Evolutionary conservation across 1,284 basidiomycete species (phyloP).

Genomic region (Rhodotorula sp.): DNA sequence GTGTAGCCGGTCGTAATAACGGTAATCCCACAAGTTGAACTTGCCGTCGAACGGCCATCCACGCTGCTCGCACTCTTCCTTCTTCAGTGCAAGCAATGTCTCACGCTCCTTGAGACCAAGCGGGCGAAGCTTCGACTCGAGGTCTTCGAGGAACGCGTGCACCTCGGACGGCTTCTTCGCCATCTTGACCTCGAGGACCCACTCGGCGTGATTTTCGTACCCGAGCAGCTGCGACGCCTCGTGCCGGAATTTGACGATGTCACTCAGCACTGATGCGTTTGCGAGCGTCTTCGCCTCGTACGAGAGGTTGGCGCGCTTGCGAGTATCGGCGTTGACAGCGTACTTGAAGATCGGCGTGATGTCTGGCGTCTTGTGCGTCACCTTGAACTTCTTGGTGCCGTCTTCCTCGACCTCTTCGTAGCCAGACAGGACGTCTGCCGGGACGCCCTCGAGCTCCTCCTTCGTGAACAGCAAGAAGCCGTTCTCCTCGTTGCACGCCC

Average conservation of each 20-base stretch:
- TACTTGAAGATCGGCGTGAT: constrained; percentile 67
- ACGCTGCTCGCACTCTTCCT: constrained; percentile 63
- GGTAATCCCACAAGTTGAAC: constrained; percentile 35
- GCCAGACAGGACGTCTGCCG: constrained; percentile 59
- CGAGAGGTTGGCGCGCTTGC: constrained; percentile 62
- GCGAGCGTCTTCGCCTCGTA: constrained; percentile 65
- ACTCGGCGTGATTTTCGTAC: constrained; percentile 79
- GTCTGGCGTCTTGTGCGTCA: constrained; percentile 71
- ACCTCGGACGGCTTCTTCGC: constrained; percentile 66
- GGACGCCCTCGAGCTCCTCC: constrained; percentile 70
- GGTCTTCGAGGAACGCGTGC: constrained; percentile 65
- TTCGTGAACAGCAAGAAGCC: constrained; percentile 44
- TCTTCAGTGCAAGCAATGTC: constrained; percentile 67
- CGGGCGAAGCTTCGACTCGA: constrained; percentile 69
- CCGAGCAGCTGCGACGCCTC: constrained; percentile 65
- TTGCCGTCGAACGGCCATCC: constrained; percentile 54
- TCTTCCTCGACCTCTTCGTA: constrained; percentile 13
- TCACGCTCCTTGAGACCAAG: constrained; percentile 66
- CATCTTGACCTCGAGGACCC: constrained; percentile 77
- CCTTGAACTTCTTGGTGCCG: constrained; percentile 34
- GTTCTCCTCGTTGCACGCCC: constrained; percentile 83
- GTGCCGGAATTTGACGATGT: constrained; percentile 63
- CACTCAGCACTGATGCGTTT: constrained; percentile 68
- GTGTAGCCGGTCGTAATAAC: constrained; percentile 48
- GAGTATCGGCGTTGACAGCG: constrained; percentile 66